Conservation (phyloP, 1,139 yeast genomes). For the Sugiyamaella japonica region DNA sequence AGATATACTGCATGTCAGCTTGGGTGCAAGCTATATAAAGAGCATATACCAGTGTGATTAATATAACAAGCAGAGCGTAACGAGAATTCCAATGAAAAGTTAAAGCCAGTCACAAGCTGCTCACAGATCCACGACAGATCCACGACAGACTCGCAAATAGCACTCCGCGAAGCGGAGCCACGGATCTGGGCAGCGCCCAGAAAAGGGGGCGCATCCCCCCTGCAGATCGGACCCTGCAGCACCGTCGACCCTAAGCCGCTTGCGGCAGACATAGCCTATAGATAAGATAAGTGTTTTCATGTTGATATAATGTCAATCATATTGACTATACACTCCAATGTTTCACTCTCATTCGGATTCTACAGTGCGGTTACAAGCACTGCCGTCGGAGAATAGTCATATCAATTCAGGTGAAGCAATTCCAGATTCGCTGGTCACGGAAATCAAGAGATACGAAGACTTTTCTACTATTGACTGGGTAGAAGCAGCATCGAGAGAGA, state of each 20-base stretch:
- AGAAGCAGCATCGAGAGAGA: slow-evolving; percentile 67
- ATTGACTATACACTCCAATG: no score
- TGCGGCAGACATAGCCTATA: not conserved
- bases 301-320: no score
- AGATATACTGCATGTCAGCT: no score
- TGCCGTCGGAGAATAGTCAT: not conserved
- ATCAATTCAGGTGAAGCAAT: slow-evolving; percentile 6
- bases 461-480: slow-evolving; percentile 67
- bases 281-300: not conserved
- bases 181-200: no score
- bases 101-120: no score
- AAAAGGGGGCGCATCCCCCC: no score
- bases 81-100: no score
- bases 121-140: no score
- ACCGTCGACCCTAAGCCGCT: not conserved
- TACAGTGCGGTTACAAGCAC: not conserved
- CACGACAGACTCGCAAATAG: no score
- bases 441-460: slow-evolving; percentile 40
- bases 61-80: no score
- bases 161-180: no score
- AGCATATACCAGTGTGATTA: not conserved
- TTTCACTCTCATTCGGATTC: not conserved
- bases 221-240: not conserved
- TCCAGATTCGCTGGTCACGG: slow-evolving; percentile 30
- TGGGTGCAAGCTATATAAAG: no score